A percentile compares a stretch with the other conserved stretches of the same genome.
Conservation (phyloP, 1,284 basidiomycete species). For the Trichosporon sp. region DNA sequence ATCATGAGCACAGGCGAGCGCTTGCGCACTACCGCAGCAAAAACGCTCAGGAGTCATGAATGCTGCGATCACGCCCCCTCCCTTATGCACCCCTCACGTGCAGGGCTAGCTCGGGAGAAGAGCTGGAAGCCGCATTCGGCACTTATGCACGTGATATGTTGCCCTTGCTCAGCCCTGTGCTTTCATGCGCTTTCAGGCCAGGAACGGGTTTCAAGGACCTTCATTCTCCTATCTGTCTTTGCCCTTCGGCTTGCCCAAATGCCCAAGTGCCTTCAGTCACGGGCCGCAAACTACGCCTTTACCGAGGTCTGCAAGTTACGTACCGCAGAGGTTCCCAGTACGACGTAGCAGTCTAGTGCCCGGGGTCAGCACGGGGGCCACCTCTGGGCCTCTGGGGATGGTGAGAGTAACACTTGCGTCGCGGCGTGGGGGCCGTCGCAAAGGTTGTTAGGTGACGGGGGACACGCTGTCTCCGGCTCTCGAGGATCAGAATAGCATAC, state of each 20-base stretch:
- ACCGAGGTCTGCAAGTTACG: not conserved
- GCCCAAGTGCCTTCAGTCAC: too few relatives aligned
- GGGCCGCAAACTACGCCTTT: not conserved
- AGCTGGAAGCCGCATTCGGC: not conserved
- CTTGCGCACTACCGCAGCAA: not conserved
- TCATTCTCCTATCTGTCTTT: not conserved
- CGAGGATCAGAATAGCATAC: not conserved
- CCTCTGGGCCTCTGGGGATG: not conserved
- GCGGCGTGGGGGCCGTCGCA: too few relatives aligned
- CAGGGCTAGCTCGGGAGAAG: not conserved
- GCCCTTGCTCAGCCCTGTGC: not conserved
- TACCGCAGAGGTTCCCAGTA: not conserved
- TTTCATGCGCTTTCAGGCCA: not conserved
- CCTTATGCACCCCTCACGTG: too few relatives aligned
- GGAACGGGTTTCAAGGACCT: conserved; percentile 1
- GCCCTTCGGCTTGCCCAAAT: too few relatives aligned
- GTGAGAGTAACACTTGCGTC: not conserved
- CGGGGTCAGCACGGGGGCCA: too few relatives aligned
- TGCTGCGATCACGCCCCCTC: not conserved
- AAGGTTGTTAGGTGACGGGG: too few relatives aligned
- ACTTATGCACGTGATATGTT: not conserved
- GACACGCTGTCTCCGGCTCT: not conserved
- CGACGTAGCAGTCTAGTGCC: not conserved
- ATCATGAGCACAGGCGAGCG: too few relatives aligned
- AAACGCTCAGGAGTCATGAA: not conserved